Percentiles rank a stretch among this genome's conserved stretches.
Evolutionary conservation across 768 basidiomycete species (phyloP).

Genomic region (Auriscalpium orientale): DNA sequence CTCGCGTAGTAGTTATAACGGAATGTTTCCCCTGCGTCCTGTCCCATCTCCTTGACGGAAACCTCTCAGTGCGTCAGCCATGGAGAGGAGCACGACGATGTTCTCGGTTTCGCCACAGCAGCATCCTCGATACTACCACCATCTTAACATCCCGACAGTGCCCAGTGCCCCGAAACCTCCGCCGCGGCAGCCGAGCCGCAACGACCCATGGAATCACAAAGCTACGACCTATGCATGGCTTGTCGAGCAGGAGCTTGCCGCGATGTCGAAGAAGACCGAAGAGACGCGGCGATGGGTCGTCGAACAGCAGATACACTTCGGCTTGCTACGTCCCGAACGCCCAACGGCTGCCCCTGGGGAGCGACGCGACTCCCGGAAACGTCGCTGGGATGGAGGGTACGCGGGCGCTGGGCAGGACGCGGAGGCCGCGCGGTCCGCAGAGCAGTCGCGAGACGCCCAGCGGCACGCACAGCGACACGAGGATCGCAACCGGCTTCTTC

Average conservation of each 20-base stretch:
- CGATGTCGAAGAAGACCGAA: conserved; percentile 35
- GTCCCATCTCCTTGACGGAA: not conserved
- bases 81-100: conserved; percentile 13
- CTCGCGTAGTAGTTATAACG: conserved; percentile 8
- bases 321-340: not conserved
- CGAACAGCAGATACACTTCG: conserved; percentile 38
- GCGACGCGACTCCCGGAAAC: not conserved
- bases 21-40: not conserved
- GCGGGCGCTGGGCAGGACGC: conserved; percentile 2
- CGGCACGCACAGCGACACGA: conserved; percentile 30
- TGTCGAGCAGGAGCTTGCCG: conserved; percentile 43
- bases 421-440: conserved; percentile 5
- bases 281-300: conserved; percentile 61
- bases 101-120: conserved; percentile 11
- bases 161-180: conserved; percentile 1
- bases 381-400: not conserved
- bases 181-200: not conserved
- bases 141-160: conserved; percentile 2
- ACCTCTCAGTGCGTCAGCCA: not conserved
- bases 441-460: conserved; percentile 7
- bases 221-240: conserved; percentile 32
- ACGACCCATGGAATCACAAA: conserved; percentile 23
- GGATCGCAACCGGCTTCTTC: conserved; percentile 37
- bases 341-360: not conserved
- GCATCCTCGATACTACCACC: not conserved